Conservation (phyloP, 108 stramenopile species). For the Discostella pseudostelligera region DNA sequence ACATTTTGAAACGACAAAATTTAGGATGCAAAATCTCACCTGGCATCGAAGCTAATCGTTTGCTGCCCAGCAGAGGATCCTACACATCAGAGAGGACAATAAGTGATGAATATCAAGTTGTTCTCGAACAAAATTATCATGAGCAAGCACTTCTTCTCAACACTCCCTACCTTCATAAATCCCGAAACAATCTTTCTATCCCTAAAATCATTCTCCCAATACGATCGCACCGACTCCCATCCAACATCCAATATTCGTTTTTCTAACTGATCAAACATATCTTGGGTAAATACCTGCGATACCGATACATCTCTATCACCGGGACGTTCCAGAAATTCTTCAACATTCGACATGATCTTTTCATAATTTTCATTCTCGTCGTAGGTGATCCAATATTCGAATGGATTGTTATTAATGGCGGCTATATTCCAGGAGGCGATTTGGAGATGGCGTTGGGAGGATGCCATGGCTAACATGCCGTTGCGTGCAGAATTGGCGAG, state of each 20-base stretch:
- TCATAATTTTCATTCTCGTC: slow-evolving; percentile 82
- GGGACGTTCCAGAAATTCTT: slow-evolving; percentile 79
- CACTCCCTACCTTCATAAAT: slow-evolving; percentile 68
- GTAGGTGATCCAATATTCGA: slow-evolving; percentile 84
- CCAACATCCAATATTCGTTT: slow-evolving; percentile 59
- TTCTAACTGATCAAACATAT: slow-evolving; percentile 81
- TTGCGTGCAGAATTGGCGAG: slow-evolving; percentile 36
- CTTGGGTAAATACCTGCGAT: slow-evolving; percentile 77
- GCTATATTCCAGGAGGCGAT: slow-evolving; percentile 88
- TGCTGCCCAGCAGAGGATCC: slow-evolving; percentile 80
- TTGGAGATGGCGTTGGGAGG: slow-evolving; percentile 35
- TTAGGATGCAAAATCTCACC: neutral
- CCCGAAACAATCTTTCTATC: slow-evolving; percentile 82
- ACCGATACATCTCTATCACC: slow-evolving; percentile 84
- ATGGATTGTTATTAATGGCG: slow-evolving; percentile 85
- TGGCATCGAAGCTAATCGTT: slow-evolving; percentile 93
- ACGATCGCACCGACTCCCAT: slow-evolving; percentile 61
- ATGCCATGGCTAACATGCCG: slow-evolving; percentile 45
- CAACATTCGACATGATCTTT: slow-evolving; percentile 79
- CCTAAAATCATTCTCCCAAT: slow-evolving; percentile 84
- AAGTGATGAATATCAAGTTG: neutral
- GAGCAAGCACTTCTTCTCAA: no score
- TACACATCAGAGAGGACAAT: neutral
- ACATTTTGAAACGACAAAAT: neutral
- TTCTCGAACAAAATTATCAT: no score